Conservation (phyloP, 257 asterid genomes). For the Solanum dulcamara region DNA sequence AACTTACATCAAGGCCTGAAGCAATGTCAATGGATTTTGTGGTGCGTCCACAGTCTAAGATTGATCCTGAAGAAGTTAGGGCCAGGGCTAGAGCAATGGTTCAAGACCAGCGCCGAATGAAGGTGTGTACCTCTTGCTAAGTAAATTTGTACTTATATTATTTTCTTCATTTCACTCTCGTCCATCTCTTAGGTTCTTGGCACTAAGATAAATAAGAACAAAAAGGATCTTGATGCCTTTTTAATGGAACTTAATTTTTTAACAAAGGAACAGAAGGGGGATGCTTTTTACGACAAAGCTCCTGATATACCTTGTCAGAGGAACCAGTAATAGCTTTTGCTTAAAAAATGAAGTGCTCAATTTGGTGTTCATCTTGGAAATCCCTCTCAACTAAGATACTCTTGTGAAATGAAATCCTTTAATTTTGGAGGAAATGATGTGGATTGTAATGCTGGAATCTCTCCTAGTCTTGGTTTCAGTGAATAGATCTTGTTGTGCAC, state of each 20-base stretch:
- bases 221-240: neutral
- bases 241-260: neutral
- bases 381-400: neutral
- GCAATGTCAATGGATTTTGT: slow-evolving; percentile 90
- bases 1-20: slow-evolving; percentile 48
- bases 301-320: neutral
- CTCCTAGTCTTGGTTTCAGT: neutral
- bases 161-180: neutral
- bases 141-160: neutral
- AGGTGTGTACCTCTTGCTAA: slow-evolving; percentile 38
- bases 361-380: neutral
- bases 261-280: neutral
- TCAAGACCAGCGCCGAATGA: slow-evolving; percentile 63
- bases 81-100: slow-evolving; percentile 64
- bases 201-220: neutral
- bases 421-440: neutral
- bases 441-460: neutral
- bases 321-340: neutral
- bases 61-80: slow-evolving; percentile 81
- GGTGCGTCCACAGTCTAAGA: slow-evolving; percentile 89
- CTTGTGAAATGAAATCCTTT: neutral
- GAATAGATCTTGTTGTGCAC: neutral
- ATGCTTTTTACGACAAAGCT: neutral
- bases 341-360: neutral
- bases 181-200: neutral